Evolutionary conservation across 345 rosid genomes (phyloP).

Genomic region (Sisymbrium irio): DNA sequence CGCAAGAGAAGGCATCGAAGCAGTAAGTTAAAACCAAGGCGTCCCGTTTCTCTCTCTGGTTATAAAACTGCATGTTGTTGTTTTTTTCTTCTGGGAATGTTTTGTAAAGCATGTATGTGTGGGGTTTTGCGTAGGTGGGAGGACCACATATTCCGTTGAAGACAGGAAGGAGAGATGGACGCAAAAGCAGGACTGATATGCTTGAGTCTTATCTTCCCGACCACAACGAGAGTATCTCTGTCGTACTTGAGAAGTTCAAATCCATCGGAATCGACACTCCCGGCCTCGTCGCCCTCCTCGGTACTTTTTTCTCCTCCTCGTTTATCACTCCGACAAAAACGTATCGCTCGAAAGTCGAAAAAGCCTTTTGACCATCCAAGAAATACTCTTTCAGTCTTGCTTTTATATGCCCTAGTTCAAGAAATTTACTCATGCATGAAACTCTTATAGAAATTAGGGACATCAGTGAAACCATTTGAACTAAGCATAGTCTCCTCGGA

Average conservation of each 20-base stretch:
- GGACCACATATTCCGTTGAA: slow-evolving; percentile 86
- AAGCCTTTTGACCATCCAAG: neutral
- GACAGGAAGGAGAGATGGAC: slow-evolving; percentile 94
- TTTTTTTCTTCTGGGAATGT: neutral
- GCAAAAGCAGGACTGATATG: slow-evolving; percentile 75
- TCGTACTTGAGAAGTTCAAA: slow-evolving; percentile 74
- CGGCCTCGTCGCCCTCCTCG: slow-evolving; percentile 64
- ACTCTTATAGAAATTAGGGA: neutral
- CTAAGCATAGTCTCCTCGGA: neutral
- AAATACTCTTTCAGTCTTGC: neutral
- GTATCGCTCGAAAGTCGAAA: neutral
- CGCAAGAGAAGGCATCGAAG: slow-evolving; percentile 79
- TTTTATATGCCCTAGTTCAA: neutral
- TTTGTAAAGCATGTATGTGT: neutral
- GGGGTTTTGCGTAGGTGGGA: slow-evolving; percentile 56
- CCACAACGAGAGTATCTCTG: slow-evolving; percentile 89
- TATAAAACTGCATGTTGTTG: slow-evolving; percentile 10
- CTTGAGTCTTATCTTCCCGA: slow-evolving; percentile 81
- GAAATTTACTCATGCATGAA: neutral
- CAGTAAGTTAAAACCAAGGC: slow-evolving; percentile 40
- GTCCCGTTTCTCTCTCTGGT: neutral
- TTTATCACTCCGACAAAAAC: neutral
- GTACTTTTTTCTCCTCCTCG: slow-evolving; percentile 14
- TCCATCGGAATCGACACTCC: slow-evolving; percentile 80
- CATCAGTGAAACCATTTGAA: neutral